Evolutionary conservation across 2,329 filamentous ascomycete genomes (phyloP), one percentile per base, ranked within the genome.

Genomic region (Diaporthe longicolla): DNA sequence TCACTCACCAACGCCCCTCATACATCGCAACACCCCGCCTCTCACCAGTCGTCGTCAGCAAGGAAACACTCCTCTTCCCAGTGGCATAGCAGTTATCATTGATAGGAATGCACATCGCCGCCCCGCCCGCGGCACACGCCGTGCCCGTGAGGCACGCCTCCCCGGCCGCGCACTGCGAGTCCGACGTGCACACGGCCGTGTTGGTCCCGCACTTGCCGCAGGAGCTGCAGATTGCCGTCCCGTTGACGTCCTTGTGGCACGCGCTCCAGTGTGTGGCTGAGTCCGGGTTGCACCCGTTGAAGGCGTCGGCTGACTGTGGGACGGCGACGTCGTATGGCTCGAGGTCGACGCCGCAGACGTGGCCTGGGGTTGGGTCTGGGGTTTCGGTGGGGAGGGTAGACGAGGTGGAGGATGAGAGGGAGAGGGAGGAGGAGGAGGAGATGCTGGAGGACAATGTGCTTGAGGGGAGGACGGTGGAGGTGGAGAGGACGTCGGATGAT

Each of bases 271-370:
- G 26, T 0, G 55, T 72, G n/a, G 21, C 24, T 17, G 59, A 40
- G 26, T 15, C 15, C 2, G 70, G 40, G 73, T 74, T 74, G 72
- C 72, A 74, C 35, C 63, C 73, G 59, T 61, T 74, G 70, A 57
- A 74, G 32, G 63, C 69, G 35, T 26, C 8, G 8, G 70, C 70
- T 11, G 61, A 4, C 48, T 52, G 48, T 11, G 48, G 48, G n/a
- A 24, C n/a, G 10, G n/a, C 29, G 29, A 8, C 17, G 55, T 69
- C 61, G 70, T 50, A 74, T 29, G 63, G 19, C 48, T 69, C 19
- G 6, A 72, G 48, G n/a, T 58, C 55, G 4, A 55, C 58, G 45
- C 63, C 63, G 70, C 73, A 74, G 21, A 43, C 43, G 5, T 45
- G 59, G 59, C 48, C 19, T 43, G 40, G 40, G 13, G 29, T 35